Percentiles rank a stretch among this genome's conserved stretches.
Evolutionary conservation across 2,329 filamentous ascomycete species (phyloP).

Genomic region (Achaetomium macrosporum): DNA sequence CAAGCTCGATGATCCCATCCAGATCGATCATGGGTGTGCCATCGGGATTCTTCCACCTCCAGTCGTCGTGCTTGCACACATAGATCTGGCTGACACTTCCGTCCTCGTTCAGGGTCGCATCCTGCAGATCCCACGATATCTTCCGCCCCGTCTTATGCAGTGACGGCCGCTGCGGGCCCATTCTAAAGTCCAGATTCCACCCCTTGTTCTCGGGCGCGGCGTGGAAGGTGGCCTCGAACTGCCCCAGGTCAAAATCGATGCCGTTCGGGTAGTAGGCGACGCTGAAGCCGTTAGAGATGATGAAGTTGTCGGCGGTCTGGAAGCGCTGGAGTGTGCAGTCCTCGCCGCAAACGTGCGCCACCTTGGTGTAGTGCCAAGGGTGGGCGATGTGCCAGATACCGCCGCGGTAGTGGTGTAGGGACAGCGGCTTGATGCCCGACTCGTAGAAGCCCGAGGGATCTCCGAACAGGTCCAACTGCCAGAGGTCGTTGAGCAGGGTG

Average conservation of each 20-base stretch:
- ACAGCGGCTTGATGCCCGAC: slow-evolving; percentile 53
- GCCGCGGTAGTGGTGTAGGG: slow-evolving; percentile 59
- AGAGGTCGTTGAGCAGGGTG: slow-evolving; percentile 51
- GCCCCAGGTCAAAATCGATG: slow-evolving; percentile 34
- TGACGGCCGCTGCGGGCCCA: slow-evolving; percentile 28
- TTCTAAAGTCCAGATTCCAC: slow-evolving; percentile 30
- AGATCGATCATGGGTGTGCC: slow-evolving; percentile 45
- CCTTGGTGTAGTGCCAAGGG: slow-evolving; percentile 51
- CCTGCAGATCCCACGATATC: slow-evolving; percentile 42
- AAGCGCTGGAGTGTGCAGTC: slow-evolving; percentile 56
- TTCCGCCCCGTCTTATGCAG: slow-evolving; percentile 29
- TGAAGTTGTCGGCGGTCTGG: slow-evolving; percentile 46
- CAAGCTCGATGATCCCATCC: slow-evolving; percentile 51
- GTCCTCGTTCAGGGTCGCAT: slow-evolving; percentile 42
- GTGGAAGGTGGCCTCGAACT: slow-evolving; percentile 30
- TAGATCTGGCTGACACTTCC: slow-evolving; percentile 47
- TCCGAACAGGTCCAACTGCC: slow-evolving; percentile 55
- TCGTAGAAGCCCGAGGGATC: slow-evolving; percentile 61
- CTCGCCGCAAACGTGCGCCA: slow-evolving; percentile 54
- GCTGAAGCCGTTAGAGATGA: slow-evolving; percentile 56
- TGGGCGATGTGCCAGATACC: slow-evolving; percentile 50
- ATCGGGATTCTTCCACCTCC: slow-evolving; percentile 44
- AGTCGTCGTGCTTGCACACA: slow-evolving; percentile 46
- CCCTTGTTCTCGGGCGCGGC: slow-evolving; percentile 28
- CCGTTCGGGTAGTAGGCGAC: slow-evolving; percentile 51